These are phyloP conservation scores for Gynostemma pentaphyllum DNA, from an alignment of 306 rosid genomes.

Conservation along the genomic window DNA sequence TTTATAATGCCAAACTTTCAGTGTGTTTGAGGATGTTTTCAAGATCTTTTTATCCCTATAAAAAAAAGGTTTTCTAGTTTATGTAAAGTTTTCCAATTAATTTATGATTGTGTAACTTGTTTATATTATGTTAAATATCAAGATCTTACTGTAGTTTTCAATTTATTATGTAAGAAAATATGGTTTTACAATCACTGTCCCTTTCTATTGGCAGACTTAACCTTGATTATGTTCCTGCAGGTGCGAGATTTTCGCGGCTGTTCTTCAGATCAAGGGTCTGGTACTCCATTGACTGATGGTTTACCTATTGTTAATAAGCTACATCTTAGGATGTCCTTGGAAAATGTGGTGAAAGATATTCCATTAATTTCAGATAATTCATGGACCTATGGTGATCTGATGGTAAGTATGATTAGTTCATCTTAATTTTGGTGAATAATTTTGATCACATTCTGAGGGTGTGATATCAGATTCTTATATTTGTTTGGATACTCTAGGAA, in stretches of 20 bases:
- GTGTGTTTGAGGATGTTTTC: neutral
- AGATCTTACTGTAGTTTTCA: neutral
- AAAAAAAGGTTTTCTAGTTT: too few relatives aligned
- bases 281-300: constrained; percentile 30
- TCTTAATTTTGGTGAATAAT: constrained; percentile 11
- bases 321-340: constrained; percentile 81
- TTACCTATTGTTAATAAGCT: constrained; percentile 51
- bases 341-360: constrained; percentile 92
- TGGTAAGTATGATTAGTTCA: constrained; percentile 44
- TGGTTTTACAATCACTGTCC: neutral
- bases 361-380: constrained; percentile 72
- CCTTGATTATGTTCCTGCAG: constrained; percentile 28
- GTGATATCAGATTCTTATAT: constrained; percentile 15
- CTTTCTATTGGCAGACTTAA: constrained; percentile 4
- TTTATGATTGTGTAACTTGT: neutral
- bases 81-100: neutral
- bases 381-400: constrained; percentile 96
- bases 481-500: constrained; percentile 41
- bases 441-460: constrained; percentile 15
- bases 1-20: neutral
- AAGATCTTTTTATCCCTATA: neutral
- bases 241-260: constrained; percentile 80
- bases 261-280: constrained; percentile 48
- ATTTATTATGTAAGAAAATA: neutral
- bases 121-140: neutral